Base-by-base conservation (phyloP, 345 rosid genomes). In the Salix koriyanagi region DNA sequence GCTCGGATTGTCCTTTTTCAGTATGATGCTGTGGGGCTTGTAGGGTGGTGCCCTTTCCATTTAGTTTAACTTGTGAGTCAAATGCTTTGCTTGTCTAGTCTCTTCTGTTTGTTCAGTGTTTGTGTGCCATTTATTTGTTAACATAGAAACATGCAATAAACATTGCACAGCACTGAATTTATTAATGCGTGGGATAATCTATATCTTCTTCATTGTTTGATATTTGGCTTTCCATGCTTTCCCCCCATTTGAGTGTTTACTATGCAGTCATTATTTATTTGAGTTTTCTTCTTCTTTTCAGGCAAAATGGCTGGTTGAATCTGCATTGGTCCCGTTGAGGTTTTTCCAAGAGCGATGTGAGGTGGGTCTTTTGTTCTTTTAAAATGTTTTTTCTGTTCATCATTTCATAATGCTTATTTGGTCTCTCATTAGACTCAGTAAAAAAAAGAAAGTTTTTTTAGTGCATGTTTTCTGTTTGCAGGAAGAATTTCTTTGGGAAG, bases 401-500 rank as follows among this genome's bases (percentile, higher is more conserved):
- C 6, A 54, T 70, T 14, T 76, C 41, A 41, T 42, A 56, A 48
- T 58, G 14, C 44, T 56, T 34, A 14, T 73, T 66, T 65, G 25
- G 18, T 62, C 46, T 75, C 65, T 25, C 32, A 41, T 41, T 23
- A 9, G 5, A 23, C 28, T 23, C n/a, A 12, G 11, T n/a, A 58
- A 11, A 58, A 58, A 32, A 41, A n/a, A 21, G 50, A 41, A 34
- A 42, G 46, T 10, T 42, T 37, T 18, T 37, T 37, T 64, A 37
- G 18, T 21, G 64, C 36, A 50, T 76, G 26, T 70, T 30, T 75
- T 50, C 54, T 83, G 36, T 39, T 80, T 84, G 56, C 83, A 96
- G 99, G 99, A 96, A 85, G 99, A 96, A 84, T 96, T 96, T 85
- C 75, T 96, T 10, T 92, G 93, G 92, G 99, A 96, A 81, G 94